Evolutionary conservation across 176 grass and related monocot species (phyloP), one percentile per base, ranked within the genome.

Genomic region (Aechmea fasciata): DNA sequence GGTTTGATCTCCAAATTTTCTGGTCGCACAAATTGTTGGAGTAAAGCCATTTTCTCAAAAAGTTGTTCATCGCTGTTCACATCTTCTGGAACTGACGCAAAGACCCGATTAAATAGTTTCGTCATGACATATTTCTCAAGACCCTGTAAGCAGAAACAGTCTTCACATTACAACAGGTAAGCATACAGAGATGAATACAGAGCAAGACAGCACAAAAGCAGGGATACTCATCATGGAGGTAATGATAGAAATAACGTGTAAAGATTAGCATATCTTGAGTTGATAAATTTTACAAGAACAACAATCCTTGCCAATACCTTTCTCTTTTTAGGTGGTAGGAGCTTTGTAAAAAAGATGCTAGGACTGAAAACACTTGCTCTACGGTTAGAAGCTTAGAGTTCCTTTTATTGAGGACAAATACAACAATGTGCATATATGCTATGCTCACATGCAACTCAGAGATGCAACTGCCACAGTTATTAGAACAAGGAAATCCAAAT

Each of bases 51-150:
- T 80, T 97, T 92, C 84, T 97, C 94, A 83, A 82, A 90, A 71
- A 97, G 86, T 75, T 92, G 82, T 71, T 92, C 94, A 66, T 97
- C 89, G 17, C 82, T 92, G 75, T 73, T 92, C 71, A 82, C 86
- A 81, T 97, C 89, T 87, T 97, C 94, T 20, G 86, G 89, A 74
- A 90, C 77, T 49, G 94, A 92, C 71, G 94, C 94, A 87, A 97
- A 92, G 70, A 90, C 86, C 62, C 89, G 86, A 79, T 83, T 97
- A 68, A 79, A 90, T 57, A 97, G 78, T 73, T 92, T 97, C 74
- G 89, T 97, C 94, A 97, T 97, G 76, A 92, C 83, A 83, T 97
- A 97, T 72, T 97, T 97, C 82, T 97, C 94, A 65, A 97, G 89
- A 67, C 94, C 94, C 94, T 97, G 79, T 54, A 87, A 75, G 18